These are phyloP conservation scores for Styphnolobium japonicum DNA, from an alignment of 306 rosid species.

Conservation along the genomic window DNA sequence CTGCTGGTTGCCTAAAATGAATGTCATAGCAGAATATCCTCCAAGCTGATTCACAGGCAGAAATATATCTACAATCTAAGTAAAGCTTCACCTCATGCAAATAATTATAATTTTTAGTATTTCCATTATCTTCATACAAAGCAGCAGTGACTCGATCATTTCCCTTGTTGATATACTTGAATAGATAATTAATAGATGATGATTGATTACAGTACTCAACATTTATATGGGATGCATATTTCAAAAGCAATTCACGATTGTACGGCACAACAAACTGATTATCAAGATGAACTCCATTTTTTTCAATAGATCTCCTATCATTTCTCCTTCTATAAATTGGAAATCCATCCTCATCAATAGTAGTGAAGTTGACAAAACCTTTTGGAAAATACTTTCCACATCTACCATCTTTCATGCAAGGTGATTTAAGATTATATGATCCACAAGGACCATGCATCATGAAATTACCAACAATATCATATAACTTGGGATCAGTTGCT, in stretches of 20 bases:
- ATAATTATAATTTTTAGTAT: too few species aligned
- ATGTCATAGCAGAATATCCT: too few species aligned
- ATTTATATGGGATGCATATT: neutral
- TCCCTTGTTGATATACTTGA: too few species aligned
- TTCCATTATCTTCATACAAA: too few species aligned
- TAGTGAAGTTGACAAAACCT: neutral
- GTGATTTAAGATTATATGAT: neutral
- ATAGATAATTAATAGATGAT: too few species aligned
- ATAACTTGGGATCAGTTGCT: neutral
- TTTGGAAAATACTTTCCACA: neutral
- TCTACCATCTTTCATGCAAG: neutral
- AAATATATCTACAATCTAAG: too few species aligned
- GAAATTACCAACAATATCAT: neutral
- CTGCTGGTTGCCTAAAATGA: too few species aligned
- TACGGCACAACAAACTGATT: neutral
- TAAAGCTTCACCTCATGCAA: too few species aligned
- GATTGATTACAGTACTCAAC: too few species aligned
- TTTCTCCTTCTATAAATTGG: neutral
- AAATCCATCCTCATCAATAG: neutral
- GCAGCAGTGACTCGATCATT: too few species aligned
- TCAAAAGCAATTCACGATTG: too few species aligned
- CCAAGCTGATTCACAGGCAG: too few species aligned
- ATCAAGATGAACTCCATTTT: neutral
- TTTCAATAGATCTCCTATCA: neutral
- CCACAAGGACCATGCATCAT: neutral